phyloP scores from a whole-genome alignment of 2,329 filamentous ascomycete species.

The Waltergamsia citrina region DNA sequence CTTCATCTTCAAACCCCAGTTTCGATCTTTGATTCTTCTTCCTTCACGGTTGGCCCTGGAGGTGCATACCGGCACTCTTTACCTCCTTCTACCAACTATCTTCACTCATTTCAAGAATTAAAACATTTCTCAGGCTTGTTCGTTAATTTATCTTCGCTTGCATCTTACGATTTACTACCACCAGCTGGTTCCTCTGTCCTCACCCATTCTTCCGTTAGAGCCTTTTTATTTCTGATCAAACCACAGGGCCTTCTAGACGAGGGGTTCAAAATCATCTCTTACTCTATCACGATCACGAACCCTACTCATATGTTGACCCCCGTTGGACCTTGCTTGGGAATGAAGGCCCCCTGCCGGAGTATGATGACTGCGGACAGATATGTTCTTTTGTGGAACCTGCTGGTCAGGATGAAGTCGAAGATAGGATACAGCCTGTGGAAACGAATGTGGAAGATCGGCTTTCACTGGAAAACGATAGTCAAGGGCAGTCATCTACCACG shows the following conservation, averaged over 20 bases:
- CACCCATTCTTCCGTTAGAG: conserved; percentile 3
- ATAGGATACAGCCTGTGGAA: conserved; percentile 1
- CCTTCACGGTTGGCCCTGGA: conserved; percentile 9
- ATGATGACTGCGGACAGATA: conserved; percentile 5
- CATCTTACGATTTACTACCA: not conserved
- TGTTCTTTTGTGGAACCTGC: conserved; percentile 6
- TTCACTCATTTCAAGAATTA: conserved; percentile 1
- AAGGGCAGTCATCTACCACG: no score
- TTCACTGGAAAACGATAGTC: no score
- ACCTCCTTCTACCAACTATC: conserved; percentile 5
- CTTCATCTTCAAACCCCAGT: not conserved
- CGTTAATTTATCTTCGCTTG: not conserved
- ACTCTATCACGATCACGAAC: conserved; percentile 3
- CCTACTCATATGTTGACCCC: conserved; percentile 6
- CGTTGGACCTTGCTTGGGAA: conserved; percentile 6
- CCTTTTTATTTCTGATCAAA: conserved; percentile 8
- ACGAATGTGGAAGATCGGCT: no score
- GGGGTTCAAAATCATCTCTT: conserved; percentile 3
- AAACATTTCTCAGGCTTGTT: not conserved
- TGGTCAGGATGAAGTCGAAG: conserved; percentile 7
- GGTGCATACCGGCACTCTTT: conserved; percentile 6
- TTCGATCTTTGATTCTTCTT: conserved; percentile 1
- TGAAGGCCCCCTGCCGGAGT: conserved; percentile 8
- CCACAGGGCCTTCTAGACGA: not conserved
- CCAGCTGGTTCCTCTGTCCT: conserved; percentile 4